Conservation (phyloP, 257 asterid species). For the Solanum neorickii region DNA sequence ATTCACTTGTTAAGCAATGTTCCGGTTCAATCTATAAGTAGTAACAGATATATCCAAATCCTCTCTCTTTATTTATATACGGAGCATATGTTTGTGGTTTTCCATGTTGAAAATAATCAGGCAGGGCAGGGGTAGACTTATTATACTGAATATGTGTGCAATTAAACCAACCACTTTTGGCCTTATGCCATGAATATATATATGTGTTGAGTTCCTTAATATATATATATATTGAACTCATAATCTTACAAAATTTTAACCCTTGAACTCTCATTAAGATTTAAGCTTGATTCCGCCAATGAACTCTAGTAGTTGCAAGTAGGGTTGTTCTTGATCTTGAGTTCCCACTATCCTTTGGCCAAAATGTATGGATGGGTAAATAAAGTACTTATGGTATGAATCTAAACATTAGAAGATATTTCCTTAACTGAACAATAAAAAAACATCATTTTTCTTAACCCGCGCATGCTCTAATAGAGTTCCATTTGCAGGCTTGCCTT, state of each 20-base stretch:
- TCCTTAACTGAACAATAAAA: not conserved
- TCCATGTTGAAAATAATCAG: not conserved
- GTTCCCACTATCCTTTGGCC: not conserved
- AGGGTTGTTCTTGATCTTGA: not conserved
- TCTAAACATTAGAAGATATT: not conserved
- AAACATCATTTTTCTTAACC: not conserved
- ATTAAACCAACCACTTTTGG: not conserved
- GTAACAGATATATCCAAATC: not conserved
- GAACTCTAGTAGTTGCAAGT: not conserved
- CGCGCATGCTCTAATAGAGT: not conserved
- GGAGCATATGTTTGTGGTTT: not conserved
- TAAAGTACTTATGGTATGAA: not conserved
- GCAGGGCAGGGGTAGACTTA: not conserved
- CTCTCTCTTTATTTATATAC: not conserved
- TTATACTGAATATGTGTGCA: not conserved
- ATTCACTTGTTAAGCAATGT: not conserved
- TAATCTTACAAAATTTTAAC: not conserved
- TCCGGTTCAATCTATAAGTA: not conserved
- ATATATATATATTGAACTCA: not conserved
- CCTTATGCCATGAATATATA: not conserved
- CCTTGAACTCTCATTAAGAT: not conserved
- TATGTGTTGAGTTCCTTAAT: not conserved
- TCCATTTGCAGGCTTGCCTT: not conserved
- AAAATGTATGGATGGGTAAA: not conserved
- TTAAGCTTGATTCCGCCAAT: not conserved